A percentile compares a stretch with the other conserved stretches of the same genome.
Evolutionary conservation across 306 rosid species (phyloP).

Genomic region (Acacia crassicarpa): DNA sequence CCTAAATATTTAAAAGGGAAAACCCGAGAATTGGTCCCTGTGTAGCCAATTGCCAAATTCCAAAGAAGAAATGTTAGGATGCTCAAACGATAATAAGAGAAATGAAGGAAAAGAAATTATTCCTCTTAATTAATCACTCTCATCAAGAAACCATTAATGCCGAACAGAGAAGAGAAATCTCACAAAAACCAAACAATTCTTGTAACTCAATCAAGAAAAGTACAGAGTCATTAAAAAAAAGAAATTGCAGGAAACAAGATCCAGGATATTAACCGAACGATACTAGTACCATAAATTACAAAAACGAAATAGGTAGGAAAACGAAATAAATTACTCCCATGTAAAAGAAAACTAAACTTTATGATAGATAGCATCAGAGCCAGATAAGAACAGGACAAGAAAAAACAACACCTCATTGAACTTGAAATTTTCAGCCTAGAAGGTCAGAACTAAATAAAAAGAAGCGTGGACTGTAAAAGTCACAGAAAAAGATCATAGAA

Average conservation of each 20-base stretch:
- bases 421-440: slow-evolving; percentile 14
- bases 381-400: background rate
- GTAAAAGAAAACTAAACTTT: background rate
- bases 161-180: background rate
- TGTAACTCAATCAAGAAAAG: slow-evolving; percentile 6
- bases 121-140: too few relatives aligned
- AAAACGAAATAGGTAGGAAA: background rate
- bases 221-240: too few relatives aligned
- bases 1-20: background rate
- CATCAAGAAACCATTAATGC: background rate
- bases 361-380: background rate
- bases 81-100: too few relatives aligned
- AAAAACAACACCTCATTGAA: slow-evolving; percentile 15
- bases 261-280: background rate
- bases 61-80: background rate
- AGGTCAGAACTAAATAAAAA: background rate
- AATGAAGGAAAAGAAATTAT: too few relatives aligned
- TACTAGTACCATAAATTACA: background rate
- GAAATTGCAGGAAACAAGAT: slow-evolving; percentile 18
- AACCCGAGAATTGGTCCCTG: background rate
- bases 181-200: background rate
- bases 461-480: background rate
- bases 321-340: background rate
- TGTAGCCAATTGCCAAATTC: background rate
- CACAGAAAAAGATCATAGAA: background rate